Evolutionary conservation across 176 grass and related monocot genomes (phyloP).

Genomic region (Triticum turgidum): DNA sequence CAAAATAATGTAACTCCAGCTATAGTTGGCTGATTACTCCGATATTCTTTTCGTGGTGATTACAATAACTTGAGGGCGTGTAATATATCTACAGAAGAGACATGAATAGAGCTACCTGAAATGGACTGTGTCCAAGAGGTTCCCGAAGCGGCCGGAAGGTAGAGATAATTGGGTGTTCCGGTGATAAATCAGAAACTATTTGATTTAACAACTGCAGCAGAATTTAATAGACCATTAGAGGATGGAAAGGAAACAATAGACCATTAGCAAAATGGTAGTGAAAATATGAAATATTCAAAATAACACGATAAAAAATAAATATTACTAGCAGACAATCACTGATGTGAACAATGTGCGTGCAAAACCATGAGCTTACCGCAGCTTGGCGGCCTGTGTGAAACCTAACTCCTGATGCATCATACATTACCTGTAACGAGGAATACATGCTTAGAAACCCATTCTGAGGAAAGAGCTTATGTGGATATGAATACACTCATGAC

Average conservation of each 20-base stretch:
- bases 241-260: conserved; percentile 16
- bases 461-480: neutral
- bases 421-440: conserved; percentile 75
- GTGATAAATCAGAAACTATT: conserved; percentile 91
- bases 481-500: conserved; percentile 19
- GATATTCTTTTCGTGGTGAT: neutral
- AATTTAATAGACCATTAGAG: conserved; percentile 20
- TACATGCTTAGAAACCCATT: conserved; percentile 13
- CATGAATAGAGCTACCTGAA: conserved; percentile 62
- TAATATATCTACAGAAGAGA: conserved; percentile 17
- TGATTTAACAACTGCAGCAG: conserved; percentile 87
- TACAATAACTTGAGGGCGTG: neutral
- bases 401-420: conserved; percentile 96
- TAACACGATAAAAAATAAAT: neutral
- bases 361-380: conserved; percentile 60
- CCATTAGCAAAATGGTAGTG: neutral
- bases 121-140: conserved; percentile 89
- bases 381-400: conserved; percentile 96
- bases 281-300: neutral
- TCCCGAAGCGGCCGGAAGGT: conserved; percentile 82
- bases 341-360: neutral
- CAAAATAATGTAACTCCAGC: neutral
- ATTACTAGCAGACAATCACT: neutral
- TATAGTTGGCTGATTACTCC: neutral
- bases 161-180: conserved; percentile 76